Conservation (phyloP, 176 grass and related monocot species). For the Pontederia crassipes region DNA sequence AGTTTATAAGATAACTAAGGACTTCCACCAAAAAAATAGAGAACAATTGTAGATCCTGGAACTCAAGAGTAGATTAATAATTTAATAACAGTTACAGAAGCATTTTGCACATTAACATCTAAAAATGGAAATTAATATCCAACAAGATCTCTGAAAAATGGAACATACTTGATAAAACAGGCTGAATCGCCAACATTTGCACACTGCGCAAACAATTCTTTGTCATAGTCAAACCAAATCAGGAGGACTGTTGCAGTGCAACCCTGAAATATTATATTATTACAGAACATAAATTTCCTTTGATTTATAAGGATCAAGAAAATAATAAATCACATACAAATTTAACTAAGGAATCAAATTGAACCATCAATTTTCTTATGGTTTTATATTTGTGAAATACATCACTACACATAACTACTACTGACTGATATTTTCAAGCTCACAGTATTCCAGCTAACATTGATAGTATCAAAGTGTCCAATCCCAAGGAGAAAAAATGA, state of each 20-base stretch:
- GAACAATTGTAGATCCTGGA: background rate
- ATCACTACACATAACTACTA: too few species aligned
- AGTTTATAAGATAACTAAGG: too few species aligned
- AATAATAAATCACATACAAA: background rate
- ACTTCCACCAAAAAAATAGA: too few species aligned
- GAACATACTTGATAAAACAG: slow-evolving; percentile 58
- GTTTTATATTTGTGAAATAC: too few species aligned
- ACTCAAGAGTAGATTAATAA: background rate
- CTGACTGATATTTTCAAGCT: too few species aligned
- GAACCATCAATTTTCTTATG: too few species aligned
- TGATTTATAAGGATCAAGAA: too few species aligned
- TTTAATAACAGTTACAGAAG: background rate
- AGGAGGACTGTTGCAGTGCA: slow-evolving; percentile 80
- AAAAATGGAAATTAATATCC: background rate
- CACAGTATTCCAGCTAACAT: too few species aligned
- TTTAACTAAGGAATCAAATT: too few species aligned
- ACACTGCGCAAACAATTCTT: slow-evolving; percentile 70
- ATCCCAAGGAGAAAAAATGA: too few species aligned
- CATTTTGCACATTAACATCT: too few species aligned
- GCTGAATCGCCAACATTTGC: slow-evolving; percentile 88
- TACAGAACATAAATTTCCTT: slow-evolving; percentile 1
- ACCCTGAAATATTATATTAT: slow-evolving; percentile 40
- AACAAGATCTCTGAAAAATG: slow-evolving; percentile 2
- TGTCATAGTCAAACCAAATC: slow-evolving; percentile 65
- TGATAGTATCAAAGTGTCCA: too few species aligned